A percentile compares a stretch with the other conserved stretches of the same genome.
Conservation (phyloP, 2,329 filamentous ascomycete genomes). For the Neurospora sp. region DNA sequence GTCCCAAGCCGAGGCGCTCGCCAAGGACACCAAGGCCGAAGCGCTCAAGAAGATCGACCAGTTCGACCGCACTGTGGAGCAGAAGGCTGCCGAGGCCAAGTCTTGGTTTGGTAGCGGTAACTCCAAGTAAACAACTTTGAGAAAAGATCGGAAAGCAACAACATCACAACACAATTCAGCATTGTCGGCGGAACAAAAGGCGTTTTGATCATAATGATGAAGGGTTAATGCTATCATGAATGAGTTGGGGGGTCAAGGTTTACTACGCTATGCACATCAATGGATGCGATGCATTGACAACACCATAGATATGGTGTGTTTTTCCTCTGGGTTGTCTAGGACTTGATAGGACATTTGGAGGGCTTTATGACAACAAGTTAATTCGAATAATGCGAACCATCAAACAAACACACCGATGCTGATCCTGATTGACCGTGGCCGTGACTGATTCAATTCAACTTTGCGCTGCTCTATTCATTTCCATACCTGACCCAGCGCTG, state of each 20-base stretch:
- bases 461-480: neutral
- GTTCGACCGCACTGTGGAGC: slow-evolving; percentile 74
- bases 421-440: neutral
- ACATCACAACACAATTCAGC: too few relatives aligned
- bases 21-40: slow-evolving; percentile 54
- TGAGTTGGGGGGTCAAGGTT: neutral
- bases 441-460: neutral
- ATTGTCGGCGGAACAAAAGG: too few relatives aligned
- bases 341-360: neutral
- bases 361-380: neutral
- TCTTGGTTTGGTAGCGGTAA: slow-evolving; percentile 66
- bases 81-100: slow-evolving; percentile 74
- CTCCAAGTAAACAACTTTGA: slow-evolving; percentile 26
- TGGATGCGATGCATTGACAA: too few relatives aligned
- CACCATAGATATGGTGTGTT: too few relatives aligned
- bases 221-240: neutral
- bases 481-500: neutral
- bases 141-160: neutral
- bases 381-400: neutral
- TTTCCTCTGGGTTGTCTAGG: neutral
- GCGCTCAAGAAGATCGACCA: slow-evolving; percentile 67
- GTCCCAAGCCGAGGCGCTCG: slow-evolving; percentile 47
- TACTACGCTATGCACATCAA: too few relatives aligned
- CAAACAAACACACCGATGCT: neutral
- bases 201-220: neutral